Conservation (phyloP, 177 flowering plant species). For the Vitis hybrid region DNA sequence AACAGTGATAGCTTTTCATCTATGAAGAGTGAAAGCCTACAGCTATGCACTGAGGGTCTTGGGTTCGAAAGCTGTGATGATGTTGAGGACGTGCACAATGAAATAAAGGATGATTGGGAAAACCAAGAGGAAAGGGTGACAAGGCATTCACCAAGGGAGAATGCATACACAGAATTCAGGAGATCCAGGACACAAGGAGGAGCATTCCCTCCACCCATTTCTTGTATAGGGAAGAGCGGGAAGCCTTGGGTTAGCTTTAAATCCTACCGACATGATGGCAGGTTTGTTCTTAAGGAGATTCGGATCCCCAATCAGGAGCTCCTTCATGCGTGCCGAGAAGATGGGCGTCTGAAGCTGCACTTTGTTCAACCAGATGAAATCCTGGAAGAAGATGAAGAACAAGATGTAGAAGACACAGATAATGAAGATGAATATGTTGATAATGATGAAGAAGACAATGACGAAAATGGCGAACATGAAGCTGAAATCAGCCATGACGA, state of each 20-base stretch:
- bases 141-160: slow-evolving; percentile 4
- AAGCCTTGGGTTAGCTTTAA: slow-evolving; percentile 70
- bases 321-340: slow-evolving; percentile 71
- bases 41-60: slow-evolving; percentile 83
- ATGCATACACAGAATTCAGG: slow-evolving; percentile 15
- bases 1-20: slow-evolving; percentile 42
- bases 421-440: slow-evolving; percentile 14
- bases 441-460: slow-evolving; percentile 6
- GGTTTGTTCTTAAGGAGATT: slow-evolving; percentile 74
- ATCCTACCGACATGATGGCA: slow-evolving; percentile 65
- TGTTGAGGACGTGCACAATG: slow-evolving; percentile 53
- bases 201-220: slow-evolving; percentile 74
- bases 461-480: neutral
- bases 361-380: slow-evolving; percentile 47
- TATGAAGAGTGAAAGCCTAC: slow-evolving; percentile 52
- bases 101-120: slow-evolving; percentile 14
- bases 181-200: slow-evolving; percentile 21
- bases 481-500: neutral
- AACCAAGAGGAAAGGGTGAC: slow-evolving; percentile 13
- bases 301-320: slow-evolving; percentile 64
- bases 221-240: slow-evolving; percentile 69
- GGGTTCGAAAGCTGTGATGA: slow-evolving; percentile 85
- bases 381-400: slow-evolving; percentile 33
- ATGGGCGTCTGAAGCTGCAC: slow-evolving; percentile 70
- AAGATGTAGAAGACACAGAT: slow-evolving; percentile 21